Evolutionary conservation across 257 asterid genomes (phyloP).

Genomic region (Solanum tacnaense): DNA sequence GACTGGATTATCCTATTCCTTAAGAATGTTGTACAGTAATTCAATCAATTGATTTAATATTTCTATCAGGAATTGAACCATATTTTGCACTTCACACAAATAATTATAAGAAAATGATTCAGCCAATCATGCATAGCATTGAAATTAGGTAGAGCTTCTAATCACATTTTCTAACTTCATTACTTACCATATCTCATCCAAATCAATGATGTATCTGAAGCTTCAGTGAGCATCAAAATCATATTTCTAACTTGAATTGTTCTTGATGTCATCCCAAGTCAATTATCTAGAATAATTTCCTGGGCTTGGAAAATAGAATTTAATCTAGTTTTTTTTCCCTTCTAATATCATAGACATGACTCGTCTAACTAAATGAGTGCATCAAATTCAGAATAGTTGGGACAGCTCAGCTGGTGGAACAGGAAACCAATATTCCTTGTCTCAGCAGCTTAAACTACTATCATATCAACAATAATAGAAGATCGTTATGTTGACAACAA

Average conservation of each 20-base stretch:
- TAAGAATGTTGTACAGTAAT: background rate
- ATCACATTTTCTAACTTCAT: background rate
- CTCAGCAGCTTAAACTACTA: background rate
- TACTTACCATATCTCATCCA: background rate
- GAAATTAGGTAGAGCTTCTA: background rate
- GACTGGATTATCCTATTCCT: background rate
- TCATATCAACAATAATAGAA: background rate
- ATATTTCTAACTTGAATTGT: background rate
- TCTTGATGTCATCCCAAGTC: background rate
- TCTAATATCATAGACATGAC: background rate
- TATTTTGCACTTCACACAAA: background rate
- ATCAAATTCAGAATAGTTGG: background rate
- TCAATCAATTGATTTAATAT: background rate
- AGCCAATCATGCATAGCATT: background rate
- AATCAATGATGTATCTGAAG: background rate
- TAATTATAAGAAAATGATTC: background rate
- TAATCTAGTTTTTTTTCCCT: background rate
- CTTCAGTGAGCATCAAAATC: background rate
- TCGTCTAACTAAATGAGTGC: background rate
- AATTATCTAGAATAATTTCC: background rate
- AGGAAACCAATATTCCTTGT: background rate
- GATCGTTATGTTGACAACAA: background rate
- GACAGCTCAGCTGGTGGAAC: background rate
- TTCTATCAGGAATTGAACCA: background rate
- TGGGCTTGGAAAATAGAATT: background rate